A percentile compares a stretch with the other conserved stretches of the same genome.
Conservation (phyloP, 2,329 filamentous ascomycete genomes). For the Huntiella moniliformis region DNA sequence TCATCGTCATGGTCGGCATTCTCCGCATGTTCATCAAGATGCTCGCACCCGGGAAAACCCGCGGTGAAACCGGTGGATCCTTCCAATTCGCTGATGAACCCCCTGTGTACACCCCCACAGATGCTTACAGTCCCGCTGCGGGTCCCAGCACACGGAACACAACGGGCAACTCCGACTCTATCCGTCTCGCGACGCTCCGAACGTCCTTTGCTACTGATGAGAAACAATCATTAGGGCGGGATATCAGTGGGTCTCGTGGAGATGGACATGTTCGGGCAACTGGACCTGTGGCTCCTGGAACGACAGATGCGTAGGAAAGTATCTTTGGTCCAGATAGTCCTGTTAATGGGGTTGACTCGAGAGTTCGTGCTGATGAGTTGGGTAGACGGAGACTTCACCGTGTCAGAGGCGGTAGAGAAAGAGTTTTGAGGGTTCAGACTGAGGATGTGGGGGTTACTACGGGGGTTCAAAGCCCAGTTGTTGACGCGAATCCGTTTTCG, state of each 20-base stretch:
- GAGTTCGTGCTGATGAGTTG: not conserved
- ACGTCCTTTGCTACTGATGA: conserved; percentile 5
- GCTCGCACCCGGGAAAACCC: conserved; percentile 36
- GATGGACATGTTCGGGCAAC: not conserved
- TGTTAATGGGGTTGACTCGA: not conserved
- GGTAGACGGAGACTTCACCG: not conserved
- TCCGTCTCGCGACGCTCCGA: not conserved
- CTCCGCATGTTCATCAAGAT: conserved; percentile 45
- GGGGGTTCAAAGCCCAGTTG: conserved; percentile 10
- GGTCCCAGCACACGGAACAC: not conserved
- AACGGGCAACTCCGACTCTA: not conserved
- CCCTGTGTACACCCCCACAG: conserved; percentile 5
- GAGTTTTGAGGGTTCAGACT: conserved; percentile 3
- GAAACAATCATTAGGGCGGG: conserved; percentile 4
- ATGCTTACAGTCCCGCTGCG: not conserved
- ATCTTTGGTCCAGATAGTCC: conserved; percentile 2
- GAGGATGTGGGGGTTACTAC: conserved; percentile 8
- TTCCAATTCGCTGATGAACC: conserved; percentile 4
- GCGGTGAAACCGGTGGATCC: conserved; percentile 19
- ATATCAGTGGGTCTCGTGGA: not conserved
- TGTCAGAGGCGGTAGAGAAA: not conserved
- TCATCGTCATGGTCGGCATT: conserved; percentile 59
- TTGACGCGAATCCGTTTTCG: conserved; percentile 8
- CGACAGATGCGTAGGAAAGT: conserved; percentile 4
- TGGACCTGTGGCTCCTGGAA: not conserved